Evolutionary conservation across 2,329 filamentous ascomycete genomes (phyloP), one percentile per base, ranked within the genome.

Genomic region (Colletotrichum aenigma): DNA sequence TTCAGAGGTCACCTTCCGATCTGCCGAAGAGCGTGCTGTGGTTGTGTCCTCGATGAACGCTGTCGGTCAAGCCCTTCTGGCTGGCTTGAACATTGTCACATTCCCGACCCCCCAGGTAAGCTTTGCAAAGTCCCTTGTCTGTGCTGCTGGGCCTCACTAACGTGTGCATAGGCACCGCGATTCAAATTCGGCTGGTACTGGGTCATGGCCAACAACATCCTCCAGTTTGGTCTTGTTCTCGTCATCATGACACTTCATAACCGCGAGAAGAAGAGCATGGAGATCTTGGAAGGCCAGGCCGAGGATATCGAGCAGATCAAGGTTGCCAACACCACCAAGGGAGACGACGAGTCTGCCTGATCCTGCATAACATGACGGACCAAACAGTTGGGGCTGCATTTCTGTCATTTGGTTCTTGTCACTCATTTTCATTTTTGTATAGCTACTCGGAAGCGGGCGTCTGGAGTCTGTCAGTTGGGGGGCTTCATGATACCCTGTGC

Each of bases 211-310:
- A 68, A 55, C 21, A 73, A 73, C 9, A 69, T 73, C 18, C 16
- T 73, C 5, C 64, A 73, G 28, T 61, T 32, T 4, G 66, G 55
- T 4, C 36, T 71, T 15, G 72, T 76, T 8, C 26, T 76, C 18
- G 66, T 66, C 55, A 76, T 76, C 56, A 74, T 71, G 38, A 61
- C 69, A 26, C 69, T 76, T 9, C 66, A 74, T 15, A 74, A 70
- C 24, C 56, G 32, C 7, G 66, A 75, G 32, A 74, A 64, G 66
- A 73, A 43, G 71, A 65, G 58, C 38, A 36, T 69, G 70, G 34
- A 73, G 65, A 32, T 69, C 10, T 66, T 73, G 28, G 70, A 73
- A 6, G 70, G 70, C 28, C 28, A 73, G n/a, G 21, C 28, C 1
- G 55, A 62, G 30, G 65, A 69, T 9, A 10, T 73, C 13, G 56